Evolutionary conservation across 176 grass and related monocot species (phyloP).

Genomic region (Bonia amplexicaulis): DNA sequence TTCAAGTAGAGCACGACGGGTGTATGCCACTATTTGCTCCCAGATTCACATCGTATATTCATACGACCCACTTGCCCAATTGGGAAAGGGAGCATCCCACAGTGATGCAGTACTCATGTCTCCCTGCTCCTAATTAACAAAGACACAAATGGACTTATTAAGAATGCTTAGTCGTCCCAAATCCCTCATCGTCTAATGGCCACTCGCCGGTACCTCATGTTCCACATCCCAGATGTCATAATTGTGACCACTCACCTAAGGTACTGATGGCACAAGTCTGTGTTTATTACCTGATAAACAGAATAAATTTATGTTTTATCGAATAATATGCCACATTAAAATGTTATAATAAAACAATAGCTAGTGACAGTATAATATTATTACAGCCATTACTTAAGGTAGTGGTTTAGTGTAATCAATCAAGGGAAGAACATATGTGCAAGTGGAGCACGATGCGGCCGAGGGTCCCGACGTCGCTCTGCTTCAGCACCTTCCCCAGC

Average conservation of each 20-base stretch:
- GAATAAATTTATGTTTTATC: too few species aligned
- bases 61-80: constrained; percentile 49
- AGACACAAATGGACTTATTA: constrained; percentile 1
- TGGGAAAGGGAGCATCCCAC: constrained; percentile 35
- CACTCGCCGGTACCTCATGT: constrained; percentile 86
- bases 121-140: constrained; percentile 8
- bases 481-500: constrained; percentile 96
- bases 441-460: constrained; percentile 73
- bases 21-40: constrained; percentile 41
- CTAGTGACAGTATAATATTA: too few species aligned
- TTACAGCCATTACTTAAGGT: too few species aligned
- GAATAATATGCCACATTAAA: too few species aligned
- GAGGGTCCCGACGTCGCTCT: constrained; percentile 86
- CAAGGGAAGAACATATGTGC: not conserved
- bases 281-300: too few species aligned
- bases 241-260: too few species aligned
- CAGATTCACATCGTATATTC: constrained; percentile 22
- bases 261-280: too few species aligned
- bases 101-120: constrained; percentile 6
- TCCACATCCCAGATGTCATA: constrained; percentile 61
- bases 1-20: not conserved
- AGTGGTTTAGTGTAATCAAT: not conserved
- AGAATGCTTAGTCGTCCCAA: constrained; percentile 3
- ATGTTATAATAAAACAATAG: too few species aligned
- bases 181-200: not conserved